Conservation (phyloP, 768 basidiomycete genomes). For the Boletus subcaerulescens region DNA sequence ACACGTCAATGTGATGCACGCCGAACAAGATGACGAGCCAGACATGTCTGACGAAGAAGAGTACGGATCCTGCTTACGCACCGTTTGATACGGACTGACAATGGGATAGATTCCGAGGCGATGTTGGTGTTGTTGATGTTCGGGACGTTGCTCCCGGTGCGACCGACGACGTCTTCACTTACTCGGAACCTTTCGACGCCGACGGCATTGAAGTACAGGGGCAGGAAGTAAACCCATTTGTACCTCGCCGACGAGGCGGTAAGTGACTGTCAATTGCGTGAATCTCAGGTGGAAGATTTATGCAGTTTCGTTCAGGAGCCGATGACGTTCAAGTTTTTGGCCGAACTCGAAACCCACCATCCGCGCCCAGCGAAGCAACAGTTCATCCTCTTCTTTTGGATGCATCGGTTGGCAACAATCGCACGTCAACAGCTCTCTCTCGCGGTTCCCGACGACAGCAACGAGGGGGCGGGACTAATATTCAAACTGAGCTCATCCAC, state of each 20-base stretch:
- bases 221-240: constrained; percentile 40
- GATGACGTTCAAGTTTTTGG: constrained; percentile 66
- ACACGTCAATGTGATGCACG: constrained; percentile 58
- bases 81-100: constrained; percentile 14
- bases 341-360: constrained; percentile 48
- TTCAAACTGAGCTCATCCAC: constrained; percentile 60
- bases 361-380: constrained; percentile 62
- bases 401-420: constrained; percentile 44
- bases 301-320: constrained; percentile 33
- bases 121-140: constrained; percentile 38
- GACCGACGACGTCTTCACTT: constrained; percentile 52
- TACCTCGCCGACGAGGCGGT: constrained; percentile 53
- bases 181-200: constrained; percentile 52
- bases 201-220: constrained; percentile 42
- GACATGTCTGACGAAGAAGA: constrained; percentile 71
- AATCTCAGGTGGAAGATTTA: not conserved
- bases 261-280: not conserved
- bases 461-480: constrained; percentile 47
- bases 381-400: constrained; percentile 84
- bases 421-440: constrained; percentile 42
- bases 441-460: constrained; percentile 55
- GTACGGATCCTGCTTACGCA: constrained; percentile 33
- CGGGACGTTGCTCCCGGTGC: constrained; percentile 28
- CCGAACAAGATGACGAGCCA: constrained; percentile 58
- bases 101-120: constrained; percentile 37